Base-by-base conservation (phyloP, 2,329 filamentous ascomycete species). In the Colletotrichum lentis region DNA sequence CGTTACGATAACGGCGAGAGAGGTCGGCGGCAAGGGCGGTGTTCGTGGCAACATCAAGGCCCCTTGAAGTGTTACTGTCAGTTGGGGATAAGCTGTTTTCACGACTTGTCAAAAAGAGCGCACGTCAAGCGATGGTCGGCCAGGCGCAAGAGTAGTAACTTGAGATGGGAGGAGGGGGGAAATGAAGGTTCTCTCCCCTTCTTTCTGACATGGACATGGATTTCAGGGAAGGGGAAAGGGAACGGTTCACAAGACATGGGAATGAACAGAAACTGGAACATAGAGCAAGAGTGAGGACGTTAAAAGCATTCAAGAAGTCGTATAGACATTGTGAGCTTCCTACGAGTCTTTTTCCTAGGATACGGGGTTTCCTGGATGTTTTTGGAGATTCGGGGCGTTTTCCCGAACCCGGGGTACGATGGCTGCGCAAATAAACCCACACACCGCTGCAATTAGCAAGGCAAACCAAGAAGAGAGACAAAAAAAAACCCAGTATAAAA, bases 1-100 rank as follows among this genome's bases (percentile, higher is more conserved):
- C 72, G 86, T 97, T 70, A 93, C 91, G 57, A 85, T 97, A 72
- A 92, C 94, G 49, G 90, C 91, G 64, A 86, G 95, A 71, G 94
- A 97, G 79, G 90, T 97, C 56, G 94, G 95, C 71, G 91, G 88
- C 69, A 95, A 97, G 84, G 91, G 91, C 50, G 94, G 93, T 73
- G 89, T 96, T 68, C 85, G 93, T 73, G 93, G 92, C 44, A 83
- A 76, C 62, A 71, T 87, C 68, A 75, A 76, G 67, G 74, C 74
- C 53, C 72, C 75, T 66, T 71, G 20, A 60, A 60, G 44, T 35
- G 8, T n/a, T 35, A 56, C 31, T 12, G 18, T n/a, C 3, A n/a
- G 6, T 14, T 41, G 20, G 5, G 44, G 22, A 46, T 22, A 24
- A 24, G 46, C 6, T 50, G 46, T 50, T 49, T 47, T 37, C 41